Evolutionary conservation across 2,329 filamentous ascomycete species (phyloP), one percentile per base, ranked within the genome.

Genomic region (Passalora sequoiae): DNA sequence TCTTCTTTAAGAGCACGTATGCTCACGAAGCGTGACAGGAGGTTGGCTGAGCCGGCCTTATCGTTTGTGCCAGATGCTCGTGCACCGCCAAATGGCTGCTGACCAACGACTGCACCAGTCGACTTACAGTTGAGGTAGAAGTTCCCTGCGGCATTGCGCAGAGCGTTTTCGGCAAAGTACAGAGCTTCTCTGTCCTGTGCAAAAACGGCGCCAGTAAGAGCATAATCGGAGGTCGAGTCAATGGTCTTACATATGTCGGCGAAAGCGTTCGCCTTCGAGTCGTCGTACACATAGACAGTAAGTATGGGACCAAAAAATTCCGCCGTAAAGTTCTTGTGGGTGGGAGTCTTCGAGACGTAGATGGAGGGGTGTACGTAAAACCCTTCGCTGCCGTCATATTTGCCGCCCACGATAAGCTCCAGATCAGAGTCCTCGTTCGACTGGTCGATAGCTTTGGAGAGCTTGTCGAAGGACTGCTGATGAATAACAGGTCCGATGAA

Each of bases 401-500:
- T 82, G 51, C 88, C 88, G 31, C 88, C 89, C 1, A 76, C 77
- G 12, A 94, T 66, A 2, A 91, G 74, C 63, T 85, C 75, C 10
- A 94, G 76, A 53, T 84, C 78, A 6, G 72, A 67, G 65, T 94
- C 88, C 6, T 74, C 73, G 69, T 87, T 88, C n/a, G 87, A 85
- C 22, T 78, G 79, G 47, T 92, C 84, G 53, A 94, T 94, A 41
- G 83, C 84, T 15, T 75, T 74, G 0, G 78, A 75, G 2, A 94
- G 77, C 67, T 89, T 91, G 65, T 88, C 80, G 75, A 94, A 94
- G 8, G 84, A 85, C 8, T 73, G 77, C 52, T 81, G 76, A 70
- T 94, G 87, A 65, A 94, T 94, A 46, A 94, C 87, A 16, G 88
- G 88, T 7, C 87, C 87, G 59, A 89, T 80, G 71, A 94, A 94